Base-by-base conservation (phyloP, 768 basidiomycete species). In the Mycena haematopus region DNA sequence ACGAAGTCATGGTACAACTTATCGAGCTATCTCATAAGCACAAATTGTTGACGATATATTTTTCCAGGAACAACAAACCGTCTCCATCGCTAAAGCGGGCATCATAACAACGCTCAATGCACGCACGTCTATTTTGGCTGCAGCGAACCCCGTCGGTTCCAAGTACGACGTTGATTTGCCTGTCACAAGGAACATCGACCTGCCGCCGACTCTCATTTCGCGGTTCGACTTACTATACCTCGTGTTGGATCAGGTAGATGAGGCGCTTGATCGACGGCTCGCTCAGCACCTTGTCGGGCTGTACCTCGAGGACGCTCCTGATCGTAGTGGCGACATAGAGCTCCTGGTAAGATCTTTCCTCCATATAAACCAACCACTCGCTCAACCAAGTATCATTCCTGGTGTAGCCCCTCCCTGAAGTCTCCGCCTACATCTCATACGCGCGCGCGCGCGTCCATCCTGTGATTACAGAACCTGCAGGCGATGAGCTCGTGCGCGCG, bases 81-180 rank as follows among this genome's bases (percentile, higher is more conserved):
- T 98, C 21, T 98, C 96, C 5, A 96, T 99, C 64, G 97, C 97
- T 7, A 99, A 99, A 77, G 97, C 97, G 0, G 97, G 97, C 11
- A 99, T 99, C 68, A 98, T 98, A 71, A 98, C 97, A 0, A 99
- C 97, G 0, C 82, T 99, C 61, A 99, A 99, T 70, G 97, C 97
- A 0, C 84, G 97, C n/a, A 99, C 97, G 0, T 98, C 96, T 0
- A 95, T 99, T 67, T 83, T 99, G 11, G 97, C 97, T 1, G 97
- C 96, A 7, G 97, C 97, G 24, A 99, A 99, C 73, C 97, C 97
- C 1, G 92, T 99, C 27, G 94, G 93, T 19, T 96, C 94, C 0
- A 94, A 93, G 73, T 99, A 99, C 78, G 92, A 98, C 75, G 88
- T 92, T 49, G 86, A 94, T 64, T 78, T 93, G 70, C 95, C 96